Evolutionary conservation across 305 asterid species (phyloP), one percentile per base, ranked within the genome.

Genomic region (Fraxinus paxiana): DNA sequence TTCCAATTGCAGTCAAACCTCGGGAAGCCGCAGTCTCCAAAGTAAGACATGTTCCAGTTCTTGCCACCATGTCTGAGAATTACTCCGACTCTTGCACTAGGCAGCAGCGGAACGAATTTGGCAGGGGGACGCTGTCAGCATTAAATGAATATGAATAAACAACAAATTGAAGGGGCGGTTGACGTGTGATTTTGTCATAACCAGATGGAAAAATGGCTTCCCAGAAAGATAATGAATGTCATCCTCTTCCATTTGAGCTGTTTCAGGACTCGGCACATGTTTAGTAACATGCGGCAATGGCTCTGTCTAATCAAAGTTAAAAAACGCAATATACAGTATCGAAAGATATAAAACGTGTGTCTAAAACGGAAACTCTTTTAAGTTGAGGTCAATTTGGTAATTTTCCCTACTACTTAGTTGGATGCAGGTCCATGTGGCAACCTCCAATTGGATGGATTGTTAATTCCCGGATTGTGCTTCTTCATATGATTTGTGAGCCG

Each of bases 61-160:
- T 75, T 82, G 82, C 85, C 87, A 70, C 81, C 80, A 28, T 82
- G 85, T 33, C 69, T 83, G 12, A 91, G 82, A 70, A 83, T 85
- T 30, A 35, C 89, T 1, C 85, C 87, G 46, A 82, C 87, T 24
- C n/a, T 17, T 13, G n/a, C 73, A 54, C 61, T 10, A 76, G 92
- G 92, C 80, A 87, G 90, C 77, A 6, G 2, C 1, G 22, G 3
- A 5, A 0, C 0, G 33, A 79, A 26, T 9, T 56, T 77, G 30
- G 3, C 18, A 5, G 90, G 93, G 18, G 86, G 15, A 31, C 0
- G 0, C 93, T 88, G 86, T 63, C 46, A 54, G 34, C 12, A 51
- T 43, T n/a, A 5, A 18, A 12, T 46, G 10, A 41, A 18, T 43
- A 6, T 34, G 37, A 13, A 5, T n/a, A 9, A 73, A 13, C 6